phyloP scores from a whole-genome alignment of 257 asterid genomes.

The Solanum habrochaites region DNA sequence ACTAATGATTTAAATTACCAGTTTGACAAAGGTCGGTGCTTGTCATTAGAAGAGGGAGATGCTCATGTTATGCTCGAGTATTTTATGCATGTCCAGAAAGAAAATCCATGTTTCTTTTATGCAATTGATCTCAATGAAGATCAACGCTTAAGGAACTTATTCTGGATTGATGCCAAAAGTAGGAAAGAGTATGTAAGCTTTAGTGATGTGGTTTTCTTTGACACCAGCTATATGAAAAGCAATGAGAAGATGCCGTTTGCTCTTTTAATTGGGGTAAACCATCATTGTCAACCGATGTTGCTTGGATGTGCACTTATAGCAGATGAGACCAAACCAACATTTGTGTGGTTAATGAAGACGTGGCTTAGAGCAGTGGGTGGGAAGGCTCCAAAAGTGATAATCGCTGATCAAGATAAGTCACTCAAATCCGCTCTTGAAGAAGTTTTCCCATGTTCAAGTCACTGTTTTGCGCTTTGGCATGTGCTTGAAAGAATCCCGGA shows the following conservation, averaged over 20 bases:
- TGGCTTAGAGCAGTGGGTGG: constrained; percentile 94
- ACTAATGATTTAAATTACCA: constrained; percentile 42
- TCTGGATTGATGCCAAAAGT: constrained; percentile 89
- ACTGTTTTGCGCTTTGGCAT: constrained; percentile 90
- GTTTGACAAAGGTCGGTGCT: constrained; percentile 44
- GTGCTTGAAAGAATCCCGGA: constrained; percentile 63
- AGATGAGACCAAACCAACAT: constrained; percentile 66
- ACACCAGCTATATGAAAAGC: constrained; percentile 60
- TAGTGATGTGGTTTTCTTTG: constrained; percentile 67
- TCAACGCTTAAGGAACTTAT: constrained; percentile 74
- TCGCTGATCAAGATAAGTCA: constrained; percentile 64
- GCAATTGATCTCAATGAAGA: constrained; percentile 83
- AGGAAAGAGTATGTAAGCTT: constrained; percentile 75
- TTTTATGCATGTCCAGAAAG: constrained; percentile 74
- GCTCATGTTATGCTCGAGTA: constrained; percentile 69
- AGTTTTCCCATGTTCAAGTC: constrained; percentile 57
- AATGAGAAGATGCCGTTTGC: constrained; percentile 81
- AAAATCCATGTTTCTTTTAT: constrained; percentile 63
- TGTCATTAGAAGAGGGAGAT: constrained; percentile 85
- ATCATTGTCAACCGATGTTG: constrained; percentile 87
- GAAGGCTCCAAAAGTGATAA: constrained; percentile 64
- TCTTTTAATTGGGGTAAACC: constrained; percentile 83
- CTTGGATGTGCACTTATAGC: constrained; percentile 80
- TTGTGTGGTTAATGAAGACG: constrained; percentile 88
- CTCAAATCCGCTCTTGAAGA: constrained; percentile 67